Base-by-base conservation (phyloP, 345 rosid species). In the Luvunga scandens region DNA sequence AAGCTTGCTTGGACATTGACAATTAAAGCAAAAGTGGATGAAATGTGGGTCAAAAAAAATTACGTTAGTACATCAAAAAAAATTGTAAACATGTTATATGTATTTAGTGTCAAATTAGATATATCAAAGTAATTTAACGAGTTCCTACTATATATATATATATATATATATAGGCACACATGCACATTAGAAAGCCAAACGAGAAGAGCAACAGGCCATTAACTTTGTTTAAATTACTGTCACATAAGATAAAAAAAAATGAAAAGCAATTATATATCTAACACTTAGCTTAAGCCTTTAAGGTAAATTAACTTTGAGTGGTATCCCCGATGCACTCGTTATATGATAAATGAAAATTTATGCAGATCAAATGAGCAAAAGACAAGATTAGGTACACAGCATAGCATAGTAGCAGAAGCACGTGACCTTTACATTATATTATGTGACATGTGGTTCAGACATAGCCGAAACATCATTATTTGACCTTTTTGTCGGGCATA, bases 311-410 rank as follows among this genome's bases (percentile, higher is more conserved):
- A 65, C 71, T 79, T 82, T 76, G 36, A 33, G 76, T 36, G 57
- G 68, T 76, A 84, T 82, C 79, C 83, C 81, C 76, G 33, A 79
- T 76, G 81, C 72, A 75, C 66, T 39, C 4, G 61, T 12, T 55
- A 63, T 65, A 33, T 48, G 57, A 45, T 19, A 36, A 27, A 69
- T 71, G 19, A 45, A 21, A 50, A 53, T 36, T 56, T 18, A 3
- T 75, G 45, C 36, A 71, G 73, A 25, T 30, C 28, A 73, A 42
- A 50, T 50, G 21, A 31, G 16, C 55, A 56, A 4, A 7, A 66
- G 31, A n/a, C 12, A 72, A 27, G 63, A 71, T 42, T 66, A 30
- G 56, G 50, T 66, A n/a, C 34, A 61, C 25, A 60, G 75, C 69
- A 75, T 39, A 7, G 66, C 28, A 28, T 14, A 78, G 31, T 45